Evolutionary conservation across 345 rosid genomes (phyloP), one percentile per base, ranked within the genome.

Genomic region (Cardamine occulta): DNA sequence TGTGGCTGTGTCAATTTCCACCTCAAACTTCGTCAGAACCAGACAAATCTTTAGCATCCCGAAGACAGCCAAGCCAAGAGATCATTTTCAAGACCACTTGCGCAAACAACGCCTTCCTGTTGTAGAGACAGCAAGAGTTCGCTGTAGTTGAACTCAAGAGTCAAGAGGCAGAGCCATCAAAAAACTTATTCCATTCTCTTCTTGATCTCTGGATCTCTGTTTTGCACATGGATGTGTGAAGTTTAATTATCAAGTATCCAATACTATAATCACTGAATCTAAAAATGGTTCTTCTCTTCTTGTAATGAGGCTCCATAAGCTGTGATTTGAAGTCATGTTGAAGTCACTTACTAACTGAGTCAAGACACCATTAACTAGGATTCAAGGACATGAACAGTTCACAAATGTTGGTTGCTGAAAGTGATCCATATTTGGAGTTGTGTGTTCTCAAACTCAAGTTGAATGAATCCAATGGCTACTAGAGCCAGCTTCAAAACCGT

Each of bases 21-120:
- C 68, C 68, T 63, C 70, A 63, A 13, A 49, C 2, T 37, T 62
- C 15, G 9, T 73, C 26, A 64, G 42, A 60, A 56, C 21, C 15
- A 74, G 72, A 65, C 65, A 64, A 55, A 40, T 63, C 55, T 63
- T 73, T 53, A 29, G 63, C 55, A 53, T 63, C 23, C 29, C 54
- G 23, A 63, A 63, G 42, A 51, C 68, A 62, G 23, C 44, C 29
- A 72, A 37, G 31, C 23, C 40, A 72, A n/a, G 29, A 39, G 44
- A 39, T 63, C n/a, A 14, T 26, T 72, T 26, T 37, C 18, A 21
- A 64, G 54, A 63, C 68, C 68, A 63, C 68, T 23, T 6, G 40
- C 55, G 54, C 53, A 64, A 17, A 28, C 40, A n/a, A 28, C 39
- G 68, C 26, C 39, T 28, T 45, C 37, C 19, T 64, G 40, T 64